Evolutionary conservation across 495 filamentous ascomycete genomes (phyloP).

Genomic region (Immersiella caudata): DNA sequence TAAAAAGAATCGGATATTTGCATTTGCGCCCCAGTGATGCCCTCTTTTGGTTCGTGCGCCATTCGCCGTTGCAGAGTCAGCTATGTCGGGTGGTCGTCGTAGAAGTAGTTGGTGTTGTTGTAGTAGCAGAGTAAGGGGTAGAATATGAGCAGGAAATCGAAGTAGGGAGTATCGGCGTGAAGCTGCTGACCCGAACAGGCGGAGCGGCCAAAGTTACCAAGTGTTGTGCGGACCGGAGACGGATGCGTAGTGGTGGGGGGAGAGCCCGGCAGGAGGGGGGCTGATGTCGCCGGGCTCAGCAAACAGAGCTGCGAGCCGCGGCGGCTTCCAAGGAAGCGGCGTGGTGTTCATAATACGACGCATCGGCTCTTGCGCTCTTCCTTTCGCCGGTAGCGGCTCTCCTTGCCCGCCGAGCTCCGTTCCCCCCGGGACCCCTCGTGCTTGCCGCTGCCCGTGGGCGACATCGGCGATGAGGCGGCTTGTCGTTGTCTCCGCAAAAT

Average conservation of each 20-base stretch:
- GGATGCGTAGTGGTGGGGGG: constrained; percentile 2
- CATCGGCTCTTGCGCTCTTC: constrained; percentile 34
- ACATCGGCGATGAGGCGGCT: constrained; percentile 45
- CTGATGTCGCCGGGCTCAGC: constrained; percentile 15
- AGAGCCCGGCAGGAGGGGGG: constrained; percentile 4
- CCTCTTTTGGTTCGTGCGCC: constrained; percentile 42
- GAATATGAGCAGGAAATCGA: constrained; percentile 32
- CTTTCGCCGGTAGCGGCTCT: constrained; percentile 34
- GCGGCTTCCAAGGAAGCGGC: background rate
- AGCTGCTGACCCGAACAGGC: constrained; percentile 2
- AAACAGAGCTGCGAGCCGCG: constrained; percentile 9
- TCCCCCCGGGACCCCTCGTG: constrained; percentile 31
- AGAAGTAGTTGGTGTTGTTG: background rate
- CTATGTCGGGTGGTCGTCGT: constrained; percentile 26
- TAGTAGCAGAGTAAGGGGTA: constrained; percentile 18
- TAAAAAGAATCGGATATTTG: constrained; percentile 24
- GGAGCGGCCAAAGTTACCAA: constrained; percentile 17
- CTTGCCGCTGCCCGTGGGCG: constrained; percentile 39
- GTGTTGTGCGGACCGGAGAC: background rate
- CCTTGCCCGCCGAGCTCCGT: constrained; percentile 24
- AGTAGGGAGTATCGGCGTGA: constrained; percentile 12
- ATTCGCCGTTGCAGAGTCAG: constrained; percentile 37
- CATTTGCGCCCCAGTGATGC: constrained; percentile 39
- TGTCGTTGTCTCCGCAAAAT: constrained; percentile 82
- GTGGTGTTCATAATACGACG: constrained; percentile 41